A percentile compares a stretch with the other conserved stretches of the same genome.
Conservation (phyloP, 495 filamentous ascomycete genomes). For the Podospora comata region DNA sequence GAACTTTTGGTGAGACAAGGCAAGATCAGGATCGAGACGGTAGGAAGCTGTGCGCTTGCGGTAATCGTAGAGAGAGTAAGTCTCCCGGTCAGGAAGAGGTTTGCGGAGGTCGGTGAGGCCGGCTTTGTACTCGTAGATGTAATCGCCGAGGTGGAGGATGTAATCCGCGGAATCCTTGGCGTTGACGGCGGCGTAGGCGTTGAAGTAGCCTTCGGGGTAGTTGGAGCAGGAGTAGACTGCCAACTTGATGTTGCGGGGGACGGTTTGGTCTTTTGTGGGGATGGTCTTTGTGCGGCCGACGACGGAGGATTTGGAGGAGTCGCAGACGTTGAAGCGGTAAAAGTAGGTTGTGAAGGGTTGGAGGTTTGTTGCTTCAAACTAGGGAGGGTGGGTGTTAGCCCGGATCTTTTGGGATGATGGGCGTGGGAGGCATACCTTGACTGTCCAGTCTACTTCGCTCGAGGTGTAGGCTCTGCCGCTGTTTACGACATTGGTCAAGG, state of each 20-base stretch:
- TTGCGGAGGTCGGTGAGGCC: constrained; percentile 42
- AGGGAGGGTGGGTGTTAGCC: neutral
- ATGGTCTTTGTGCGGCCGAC: constrained; percentile 56
- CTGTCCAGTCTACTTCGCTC: constrained; percentile 66
- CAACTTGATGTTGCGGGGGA: constrained; percentile 42
- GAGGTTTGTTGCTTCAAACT: constrained; percentile 59
- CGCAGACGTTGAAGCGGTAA: constrained; percentile 56
- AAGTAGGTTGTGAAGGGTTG: constrained; percentile 60
- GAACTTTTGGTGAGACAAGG: constrained; percentile 54
- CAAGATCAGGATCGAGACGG: constrained; percentile 59
- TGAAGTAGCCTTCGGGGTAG: constrained; percentile 56
- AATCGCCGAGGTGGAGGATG: constrained; percentile 64
- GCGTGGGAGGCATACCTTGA: constrained; percentile 47
- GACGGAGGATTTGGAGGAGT: constrained; percentile 42
- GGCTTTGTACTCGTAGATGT: constrained; percentile 64
- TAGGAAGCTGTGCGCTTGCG: constrained; percentile 58
- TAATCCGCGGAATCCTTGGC: constrained; percentile 67
- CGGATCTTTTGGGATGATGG: neutral
- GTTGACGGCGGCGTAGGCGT: constrained; percentile 62
- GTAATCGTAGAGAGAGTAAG: constrained; percentile 56
- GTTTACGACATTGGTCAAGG: constrained; percentile 26
- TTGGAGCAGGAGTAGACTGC: constrained; percentile 59
- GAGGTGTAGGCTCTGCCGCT: constrained; percentile 54
- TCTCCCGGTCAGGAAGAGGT: constrained; percentile 53
- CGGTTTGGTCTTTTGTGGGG: constrained; percentile 40